phyloP scores from a whole-genome alignment of 2,329 filamentous ascomycete species.

The Fusarium drepaniforme region DNA sequence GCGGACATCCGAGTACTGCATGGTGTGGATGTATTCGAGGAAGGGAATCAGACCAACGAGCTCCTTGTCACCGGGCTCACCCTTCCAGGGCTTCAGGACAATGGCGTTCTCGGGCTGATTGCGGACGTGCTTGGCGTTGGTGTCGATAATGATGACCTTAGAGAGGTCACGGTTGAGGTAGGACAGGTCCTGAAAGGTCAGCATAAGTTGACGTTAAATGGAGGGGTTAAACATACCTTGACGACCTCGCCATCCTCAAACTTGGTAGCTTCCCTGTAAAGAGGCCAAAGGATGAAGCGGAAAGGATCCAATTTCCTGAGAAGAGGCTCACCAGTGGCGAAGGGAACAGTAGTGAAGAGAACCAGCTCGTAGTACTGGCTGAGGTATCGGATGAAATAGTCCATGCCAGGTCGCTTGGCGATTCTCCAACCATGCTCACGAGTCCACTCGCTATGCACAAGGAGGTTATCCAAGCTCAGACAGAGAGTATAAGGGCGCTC shows the following conservation, averaged over 20 bases:
- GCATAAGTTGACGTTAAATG: background rate
- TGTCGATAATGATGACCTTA: conserved; percentile 96
- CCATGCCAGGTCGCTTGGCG: conserved; percentile 93
- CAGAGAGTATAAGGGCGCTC: conserved; percentile 93
- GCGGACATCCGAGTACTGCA: conserved; percentile 90
- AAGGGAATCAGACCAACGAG: conserved; percentile 94
- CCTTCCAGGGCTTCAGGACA: conserved; percentile 89
- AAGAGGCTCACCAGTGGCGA: conserved; percentile 85
- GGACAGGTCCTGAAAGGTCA: conserved; percentile 80
- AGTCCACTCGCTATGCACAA: conserved; percentile 95
- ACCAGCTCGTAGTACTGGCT: conserved; percentile 99
- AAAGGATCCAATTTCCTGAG: conserved; percentile 95
- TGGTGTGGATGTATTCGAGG: conserved; percentile 95
- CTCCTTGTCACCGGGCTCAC: conserved; percentile 84
- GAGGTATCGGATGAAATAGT: conserved; percentile 97
- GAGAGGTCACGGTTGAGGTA: conserved; percentile 96
- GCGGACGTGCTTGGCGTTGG: conserved; percentile 82
- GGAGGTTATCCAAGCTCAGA: conserved; percentile 90
- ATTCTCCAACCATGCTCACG: conserved; percentile 95
- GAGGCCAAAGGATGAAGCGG: conserved; percentile 93
- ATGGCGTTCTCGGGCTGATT: conserved; percentile 98
- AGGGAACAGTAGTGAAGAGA: conserved; percentile 91
- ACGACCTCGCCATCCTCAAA: conserved; percentile 97
- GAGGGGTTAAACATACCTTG: conserved; percentile 73
- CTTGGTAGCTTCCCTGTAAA: conserved; percentile 96